Conservation (phyloP, 768 basidiomycete species). For the Boletellus sp. region DNA sequence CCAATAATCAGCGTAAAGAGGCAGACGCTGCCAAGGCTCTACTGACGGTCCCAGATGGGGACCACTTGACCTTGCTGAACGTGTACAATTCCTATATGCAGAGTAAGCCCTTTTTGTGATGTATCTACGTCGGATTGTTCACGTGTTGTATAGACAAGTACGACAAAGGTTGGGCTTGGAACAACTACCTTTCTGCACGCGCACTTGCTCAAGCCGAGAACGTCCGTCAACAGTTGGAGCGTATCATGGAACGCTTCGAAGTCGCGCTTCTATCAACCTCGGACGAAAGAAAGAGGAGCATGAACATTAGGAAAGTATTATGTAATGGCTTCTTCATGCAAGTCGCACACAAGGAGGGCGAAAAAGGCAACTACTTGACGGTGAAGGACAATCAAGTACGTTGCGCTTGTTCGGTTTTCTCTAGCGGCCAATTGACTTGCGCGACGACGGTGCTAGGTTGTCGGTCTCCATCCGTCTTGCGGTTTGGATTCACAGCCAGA, state of each 20-base stretch:
- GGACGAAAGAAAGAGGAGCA: slow-evolving; percentile 68
- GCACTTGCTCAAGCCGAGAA: slow-evolving; percentile 91
- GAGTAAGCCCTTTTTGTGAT: slow-evolving; percentile 46
- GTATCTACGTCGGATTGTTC: background rate
- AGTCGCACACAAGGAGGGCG: slow-evolving; percentile 90
- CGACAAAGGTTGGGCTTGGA: slow-evolving; percentile 89
- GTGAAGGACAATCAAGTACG: slow-evolving; percentile 92
- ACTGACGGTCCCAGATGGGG: slow-evolving; percentile 91
- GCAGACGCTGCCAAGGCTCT: slow-evolving; percentile 90
- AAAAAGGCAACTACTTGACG: slow-evolving; percentile 83
- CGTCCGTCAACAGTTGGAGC: slow-evolving; percentile 82
- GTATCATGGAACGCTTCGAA: slow-evolving; percentile 89
- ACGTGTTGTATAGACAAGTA: slow-evolving; percentile 49
- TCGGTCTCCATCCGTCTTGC: slow-evolving; percentile 68
- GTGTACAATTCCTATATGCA: slow-evolving; percentile 90
- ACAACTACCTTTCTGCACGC: slow-evolving; percentile 79
- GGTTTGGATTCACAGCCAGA: slow-evolving; percentile 85
- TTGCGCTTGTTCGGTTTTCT: background rate
- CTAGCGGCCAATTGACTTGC: background rate
- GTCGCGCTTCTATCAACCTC: slow-evolving; percentile 65
- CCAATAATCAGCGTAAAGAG: slow-evolving; percentile 81
- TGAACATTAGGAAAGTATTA: slow-evolving; percentile 76
- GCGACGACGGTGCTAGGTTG: slow-evolving; percentile 7
- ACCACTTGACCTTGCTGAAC: slow-evolving; percentile 91
- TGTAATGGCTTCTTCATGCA: slow-evolving; percentile 99